A percentile compares a stretch with the other conserved stretches of the same genome.
Evolutionary conservation across 495 filamentous ascomycete species (phyloP).

Genomic region (Chaetomidium leptoderma): DNA sequence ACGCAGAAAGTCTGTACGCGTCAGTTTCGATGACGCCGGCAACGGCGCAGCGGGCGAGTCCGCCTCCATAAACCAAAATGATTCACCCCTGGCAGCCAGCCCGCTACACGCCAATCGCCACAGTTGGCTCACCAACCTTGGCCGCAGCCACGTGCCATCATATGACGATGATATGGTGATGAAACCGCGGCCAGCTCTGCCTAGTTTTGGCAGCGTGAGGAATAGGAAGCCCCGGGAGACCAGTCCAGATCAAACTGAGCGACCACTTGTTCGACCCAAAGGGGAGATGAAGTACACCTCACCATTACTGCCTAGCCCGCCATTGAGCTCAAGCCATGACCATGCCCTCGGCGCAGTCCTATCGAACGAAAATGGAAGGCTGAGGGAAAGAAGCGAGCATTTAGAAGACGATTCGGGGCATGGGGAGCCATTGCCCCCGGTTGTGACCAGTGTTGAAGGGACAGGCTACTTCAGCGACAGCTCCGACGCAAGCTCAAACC

Average conservation of each 20-base stretch:
- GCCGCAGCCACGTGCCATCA: slow-evolving; percentile 43
- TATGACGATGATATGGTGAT: slow-evolving; percentile 64
- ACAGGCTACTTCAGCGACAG: slow-evolving; percentile 52
- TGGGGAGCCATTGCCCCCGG: slow-evolving; percentile 59
- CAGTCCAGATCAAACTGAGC: slow-evolving; percentile 32
- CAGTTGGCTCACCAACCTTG: slow-evolving; percentile 52
- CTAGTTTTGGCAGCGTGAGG: slow-evolving; percentile 80
- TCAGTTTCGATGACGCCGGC: slow-evolving; percentile 78
- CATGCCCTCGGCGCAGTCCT: slow-evolving; percentile 59
- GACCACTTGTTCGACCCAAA: slow-evolving; percentile 49
- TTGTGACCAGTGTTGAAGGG: slow-evolving; percentile 63
- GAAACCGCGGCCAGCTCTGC: slow-evolving; percentile 70
- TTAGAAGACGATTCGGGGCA: slow-evolving; percentile 44
- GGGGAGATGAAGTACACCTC: slow-evolving; percentile 30
- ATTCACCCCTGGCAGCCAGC: slow-evolving; percentile 46
- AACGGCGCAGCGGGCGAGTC: slow-evolving; percentile 55
- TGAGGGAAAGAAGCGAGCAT: slow-evolving; percentile 37
- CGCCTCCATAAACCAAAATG: slow-evolving; percentile 49
- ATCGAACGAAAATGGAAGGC: slow-evolving; percentile 38
- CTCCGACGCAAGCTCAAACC: slow-evolving; percentile 13
- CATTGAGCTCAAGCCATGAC: slow-evolving; percentile 55
- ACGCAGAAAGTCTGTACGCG: slow-evolving; percentile 67
- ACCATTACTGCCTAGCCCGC: slow-evolving; percentile 14
- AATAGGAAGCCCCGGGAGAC: slow-evolving; percentile 42
- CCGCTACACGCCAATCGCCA: slow-evolving; percentile 48